These are phyloP conservation scores for Lumnitzera littorea DNA, from an alignment of 345 rosid species.

Conservation along the genomic window DNA sequence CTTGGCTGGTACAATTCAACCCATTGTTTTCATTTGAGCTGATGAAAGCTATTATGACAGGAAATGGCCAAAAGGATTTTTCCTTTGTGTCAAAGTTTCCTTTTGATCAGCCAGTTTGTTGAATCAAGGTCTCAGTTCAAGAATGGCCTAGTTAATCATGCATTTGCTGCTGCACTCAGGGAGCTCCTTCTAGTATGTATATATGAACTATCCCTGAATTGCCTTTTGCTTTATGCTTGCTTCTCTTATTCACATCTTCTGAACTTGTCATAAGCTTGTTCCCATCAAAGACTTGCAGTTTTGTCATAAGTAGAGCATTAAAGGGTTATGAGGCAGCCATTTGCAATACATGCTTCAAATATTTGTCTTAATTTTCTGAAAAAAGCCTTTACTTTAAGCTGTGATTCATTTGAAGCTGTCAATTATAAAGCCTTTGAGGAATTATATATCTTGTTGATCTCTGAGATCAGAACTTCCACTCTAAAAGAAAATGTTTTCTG, in stretches of 20 bases:
- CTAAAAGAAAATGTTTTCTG: no score
- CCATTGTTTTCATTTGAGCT: slow-evolving; percentile 12
- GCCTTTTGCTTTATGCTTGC: no score
- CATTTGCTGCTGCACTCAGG: slow-evolving; percentile 93
- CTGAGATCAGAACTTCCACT: no score
- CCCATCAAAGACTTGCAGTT: no score
- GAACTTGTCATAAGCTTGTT: no score
- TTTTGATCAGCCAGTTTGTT: slow-evolving; percentile 82
- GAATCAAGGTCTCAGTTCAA: slow-evolving; percentile 96
- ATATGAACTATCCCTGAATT: background rate
- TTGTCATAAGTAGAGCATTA: no score
- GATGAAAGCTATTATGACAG: slow-evolving; percentile 33
- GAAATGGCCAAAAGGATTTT: slow-evolving; percentile 78
- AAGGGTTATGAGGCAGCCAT: no score
- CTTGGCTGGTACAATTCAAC: slow-evolving; percentile 1
- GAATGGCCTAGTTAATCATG: slow-evolving; percentile 92
- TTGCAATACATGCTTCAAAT: background rate
- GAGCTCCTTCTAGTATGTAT: slow-evolving; percentile 79
- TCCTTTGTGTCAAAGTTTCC: slow-evolving; percentile 78
- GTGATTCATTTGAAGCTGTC: background rate
- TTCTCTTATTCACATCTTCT: no score
- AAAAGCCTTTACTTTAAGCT: background rate
- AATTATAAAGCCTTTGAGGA: no score
- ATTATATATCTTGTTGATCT: no score
- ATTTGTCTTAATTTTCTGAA: background rate